These are phyloP conservation scores for Phycomyces blakesleeanus DNA, from an alignment of 192 early-diverging fungal species.

Conservation along the genomic window DNA sequence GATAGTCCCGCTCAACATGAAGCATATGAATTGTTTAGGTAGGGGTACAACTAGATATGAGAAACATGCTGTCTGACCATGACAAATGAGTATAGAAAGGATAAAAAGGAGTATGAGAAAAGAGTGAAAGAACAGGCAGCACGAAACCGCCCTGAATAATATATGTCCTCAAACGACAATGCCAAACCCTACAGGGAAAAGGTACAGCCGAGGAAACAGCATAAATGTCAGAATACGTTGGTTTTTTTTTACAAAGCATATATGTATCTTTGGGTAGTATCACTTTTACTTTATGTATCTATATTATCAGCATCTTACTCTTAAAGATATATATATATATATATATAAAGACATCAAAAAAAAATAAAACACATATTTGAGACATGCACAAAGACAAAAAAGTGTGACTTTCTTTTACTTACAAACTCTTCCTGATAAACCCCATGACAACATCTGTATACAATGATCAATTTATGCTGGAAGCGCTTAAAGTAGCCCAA, in stretches of 20 bases:
- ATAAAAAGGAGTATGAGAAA: conserved; percentile 32
- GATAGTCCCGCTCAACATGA: conserved; percentile 83
- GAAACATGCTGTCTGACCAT: not conserved
- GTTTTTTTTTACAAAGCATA: too few species aligned
- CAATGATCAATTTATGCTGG: conserved; percentile 25
- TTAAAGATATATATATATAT: too few species aligned
- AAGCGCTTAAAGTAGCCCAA: conserved; percentile 53
- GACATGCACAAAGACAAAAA: too few species aligned
- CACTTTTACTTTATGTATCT: not conserved
- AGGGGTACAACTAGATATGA: conserved; percentile 18
- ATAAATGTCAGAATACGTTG: too few species aligned
- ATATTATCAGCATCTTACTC: too few species aligned
- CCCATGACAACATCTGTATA: conserved; percentile 15
- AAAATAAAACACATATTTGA: too few species aligned
- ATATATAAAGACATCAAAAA: too few species aligned
- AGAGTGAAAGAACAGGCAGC: conserved; percentile 25
- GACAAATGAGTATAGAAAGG: conserved; percentile 18
- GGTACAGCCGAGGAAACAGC: too few species aligned
- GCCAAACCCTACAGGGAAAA: not conserved
- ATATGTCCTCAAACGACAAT: not conserved
- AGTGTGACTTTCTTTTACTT: not conserved
- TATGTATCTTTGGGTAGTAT: too few species aligned
- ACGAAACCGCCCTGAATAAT: conserved; percentile 5
- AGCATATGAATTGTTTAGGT: conserved; percentile 76
- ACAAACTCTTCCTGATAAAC: not conserved